phyloP scores from a whole-genome alignment of 495 filamentous ascomycete genomes.

The Neurospora pannonica region DNA sequence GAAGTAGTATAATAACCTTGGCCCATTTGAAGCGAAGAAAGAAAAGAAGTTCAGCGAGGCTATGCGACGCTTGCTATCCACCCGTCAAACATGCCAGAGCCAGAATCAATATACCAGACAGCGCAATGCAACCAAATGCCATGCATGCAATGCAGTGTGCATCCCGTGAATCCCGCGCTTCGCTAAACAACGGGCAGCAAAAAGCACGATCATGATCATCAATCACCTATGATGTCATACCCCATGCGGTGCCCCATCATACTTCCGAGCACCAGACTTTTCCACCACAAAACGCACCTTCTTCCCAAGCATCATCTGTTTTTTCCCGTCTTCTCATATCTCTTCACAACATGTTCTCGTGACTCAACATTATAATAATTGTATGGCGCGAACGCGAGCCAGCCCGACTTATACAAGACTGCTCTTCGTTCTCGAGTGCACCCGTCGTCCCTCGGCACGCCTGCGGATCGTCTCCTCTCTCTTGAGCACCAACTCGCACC shows the following conservation, averaged over 20 bases:
- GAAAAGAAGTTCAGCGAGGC: not conserved
- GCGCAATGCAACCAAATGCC: not conserved
- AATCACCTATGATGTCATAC: not conserved
- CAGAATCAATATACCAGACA: not conserved
- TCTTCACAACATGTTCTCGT: not conserved
- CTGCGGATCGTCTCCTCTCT: slow-evolving; percentile 34
- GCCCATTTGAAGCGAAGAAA: not conserved
- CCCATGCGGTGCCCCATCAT: not conserved
- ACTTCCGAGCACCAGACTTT: not conserved
- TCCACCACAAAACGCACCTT: not conserved
- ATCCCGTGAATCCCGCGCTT: not conserved
- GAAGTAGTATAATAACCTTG: not conserved
- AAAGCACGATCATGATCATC: not conserved
- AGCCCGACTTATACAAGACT: slow-evolving; percentile 30
- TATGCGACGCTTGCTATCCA: not conserved
- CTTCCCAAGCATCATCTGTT: not conserved
- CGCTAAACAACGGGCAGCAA: not conserved
- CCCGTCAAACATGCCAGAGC: not conserved
- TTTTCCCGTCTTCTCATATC: not conserved
- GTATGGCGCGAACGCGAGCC: not conserved
- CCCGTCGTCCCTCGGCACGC: slow-evolving; percentile 27
- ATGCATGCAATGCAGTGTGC: not conserved
- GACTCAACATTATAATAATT: not conserved
- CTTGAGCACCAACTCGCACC: slow-evolving; percentile 81
- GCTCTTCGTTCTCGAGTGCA: slow-evolving; percentile 47